phyloP scores from a whole-genome alignment of 2,329 filamentous ascomycete genomes.

The Sarocladium brachiariae region DNA sequence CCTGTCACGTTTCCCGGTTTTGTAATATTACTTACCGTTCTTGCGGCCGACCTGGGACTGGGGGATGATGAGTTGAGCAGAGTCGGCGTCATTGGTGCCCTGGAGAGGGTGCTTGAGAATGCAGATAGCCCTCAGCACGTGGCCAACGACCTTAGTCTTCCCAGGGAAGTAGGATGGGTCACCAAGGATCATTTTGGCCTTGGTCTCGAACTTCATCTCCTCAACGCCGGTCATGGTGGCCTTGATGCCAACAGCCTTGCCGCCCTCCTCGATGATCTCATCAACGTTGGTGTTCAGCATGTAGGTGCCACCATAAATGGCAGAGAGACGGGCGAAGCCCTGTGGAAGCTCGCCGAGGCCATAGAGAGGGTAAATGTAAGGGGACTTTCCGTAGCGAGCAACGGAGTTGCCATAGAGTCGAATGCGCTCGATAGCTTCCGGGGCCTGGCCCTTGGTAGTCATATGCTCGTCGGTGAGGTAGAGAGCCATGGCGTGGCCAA shows the following conservation, averaged over 20 bases:
- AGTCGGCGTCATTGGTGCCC: constrained; percentile 83
- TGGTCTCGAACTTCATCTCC: constrained; percentile 93
- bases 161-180: constrained; percentile 94
- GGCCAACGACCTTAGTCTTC: constrained; percentile 81
- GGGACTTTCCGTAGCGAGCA: constrained; percentile 94
- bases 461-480: constrained; percentile 90
- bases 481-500: constrained; percentile 96
- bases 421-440: constrained; percentile 86
- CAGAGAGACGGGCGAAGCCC: constrained; percentile 92
- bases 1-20: too few relatives aligned
- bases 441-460: constrained; percentile 61
- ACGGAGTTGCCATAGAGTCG: constrained; percentile 96
- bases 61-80: constrained; percentile 91
- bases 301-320: constrained; percentile 98
- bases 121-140: constrained; percentile 94
- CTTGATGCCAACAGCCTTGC: constrained; percentile 91
- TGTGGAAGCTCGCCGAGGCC: constrained; percentile 95
- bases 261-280: constrained; percentile 76
- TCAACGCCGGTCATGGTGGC: constrained; percentile 90
- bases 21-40: constrained; percentile 56
- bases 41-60: constrained; percentile 96
- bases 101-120: constrained; percentile 92
- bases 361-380: constrained; percentile 98
- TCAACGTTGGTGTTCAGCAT: constrained; percentile 97
- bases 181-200: constrained; percentile 90